Evolutionary conservation across 495 filamentous ascomycete species (phyloP).

Genomic region (Endocarpon pusillum): DNA sequence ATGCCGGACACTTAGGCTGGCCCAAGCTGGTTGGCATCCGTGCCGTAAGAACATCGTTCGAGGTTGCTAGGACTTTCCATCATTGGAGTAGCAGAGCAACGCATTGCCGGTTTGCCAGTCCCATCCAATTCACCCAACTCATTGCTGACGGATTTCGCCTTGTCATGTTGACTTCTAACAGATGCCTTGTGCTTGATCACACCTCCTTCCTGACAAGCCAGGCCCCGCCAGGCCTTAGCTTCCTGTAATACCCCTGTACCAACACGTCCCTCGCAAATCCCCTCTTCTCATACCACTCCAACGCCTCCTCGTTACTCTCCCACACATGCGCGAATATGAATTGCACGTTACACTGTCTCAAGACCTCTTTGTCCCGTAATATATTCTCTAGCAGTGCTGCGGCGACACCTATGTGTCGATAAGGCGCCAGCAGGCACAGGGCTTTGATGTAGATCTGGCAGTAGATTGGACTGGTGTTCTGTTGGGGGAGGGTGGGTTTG

Average conservation of each 20-base stretch:
- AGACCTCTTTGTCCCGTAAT: slow-evolving; percentile 28
- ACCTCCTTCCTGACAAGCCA: slow-evolving; percentile 47
- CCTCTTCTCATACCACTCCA: slow-evolving; percentile 72
- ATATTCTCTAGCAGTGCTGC: slow-evolving; percentile 39
- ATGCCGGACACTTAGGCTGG: no score
- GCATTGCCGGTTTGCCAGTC: no score
- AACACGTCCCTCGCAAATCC: slow-evolving; percentile 51
- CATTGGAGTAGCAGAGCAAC: no score
- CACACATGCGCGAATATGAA: slow-evolving; percentile 82
- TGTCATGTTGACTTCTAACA: no score
- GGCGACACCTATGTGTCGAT: slow-evolving; percentile 64
- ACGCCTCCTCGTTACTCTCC: slow-evolving; percentile 71
- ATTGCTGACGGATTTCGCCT: no score
- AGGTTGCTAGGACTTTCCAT: no score
- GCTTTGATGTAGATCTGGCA: slow-evolving; percentile 69
- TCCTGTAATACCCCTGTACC: slow-evolving; percentile 66
- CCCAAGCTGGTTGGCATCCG: no score
- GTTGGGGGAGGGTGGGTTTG: slow-evolving; percentile 15
- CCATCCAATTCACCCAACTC: no score
- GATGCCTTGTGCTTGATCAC: no score
- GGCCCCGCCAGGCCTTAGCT: slow-evolving; percentile 63
- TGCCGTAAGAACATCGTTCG: no score
- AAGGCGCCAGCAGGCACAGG: slow-evolving; percentile 64
- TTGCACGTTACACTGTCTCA: slow-evolving; percentile 28
- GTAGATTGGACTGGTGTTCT: slow-evolving; percentile 4